Evolutionary conservation across 441 rosid species (phyloP).

Genomic region (Eruca vesicaria): DNA sequence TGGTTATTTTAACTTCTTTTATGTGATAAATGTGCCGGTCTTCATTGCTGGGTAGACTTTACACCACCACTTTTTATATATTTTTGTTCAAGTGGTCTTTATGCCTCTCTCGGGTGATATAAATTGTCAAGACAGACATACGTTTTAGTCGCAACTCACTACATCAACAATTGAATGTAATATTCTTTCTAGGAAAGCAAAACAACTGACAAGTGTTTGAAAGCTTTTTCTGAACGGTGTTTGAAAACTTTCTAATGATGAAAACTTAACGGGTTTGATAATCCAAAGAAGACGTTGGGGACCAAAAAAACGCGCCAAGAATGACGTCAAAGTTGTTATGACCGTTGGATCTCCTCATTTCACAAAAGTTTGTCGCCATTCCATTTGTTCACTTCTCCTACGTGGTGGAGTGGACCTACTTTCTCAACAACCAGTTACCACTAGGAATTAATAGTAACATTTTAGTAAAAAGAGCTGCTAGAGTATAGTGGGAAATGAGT

Average conservation of each 20-base stretch:
- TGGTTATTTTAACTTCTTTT: background rate
- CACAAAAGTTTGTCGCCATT: conserved; percentile 13
- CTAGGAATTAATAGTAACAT: background rate
- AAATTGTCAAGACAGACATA: background rate
- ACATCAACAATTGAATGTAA: background rate
- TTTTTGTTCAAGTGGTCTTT: background rate
- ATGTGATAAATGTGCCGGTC: conserved; percentile 9
- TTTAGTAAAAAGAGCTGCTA: background rate
- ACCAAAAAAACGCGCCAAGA: conserved; percentile 34
- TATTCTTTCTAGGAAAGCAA: conserved; percentile 2
- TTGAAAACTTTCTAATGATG: background rate
- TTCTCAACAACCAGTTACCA: conserved; percentile 21
- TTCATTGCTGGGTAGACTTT: background rate
- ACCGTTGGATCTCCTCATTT: conserved; percentile 27
- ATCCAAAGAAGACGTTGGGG: background rate
- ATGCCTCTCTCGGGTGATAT: background rate
- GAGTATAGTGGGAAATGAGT: background rate
- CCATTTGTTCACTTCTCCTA: conserved; percentile 10
- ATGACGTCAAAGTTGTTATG: conserved; percentile 12
- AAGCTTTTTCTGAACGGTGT: background rate
- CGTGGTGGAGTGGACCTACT: background rate
- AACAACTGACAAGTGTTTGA: conserved; percentile 5
- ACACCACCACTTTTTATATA: background rate
- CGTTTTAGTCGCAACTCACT: background rate
- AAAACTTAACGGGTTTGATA: conserved; percentile 25